Conservation (phyloP, 2,329 filamentous ascomycete species). For the Pseudopithomyces chartarum region DNA sequence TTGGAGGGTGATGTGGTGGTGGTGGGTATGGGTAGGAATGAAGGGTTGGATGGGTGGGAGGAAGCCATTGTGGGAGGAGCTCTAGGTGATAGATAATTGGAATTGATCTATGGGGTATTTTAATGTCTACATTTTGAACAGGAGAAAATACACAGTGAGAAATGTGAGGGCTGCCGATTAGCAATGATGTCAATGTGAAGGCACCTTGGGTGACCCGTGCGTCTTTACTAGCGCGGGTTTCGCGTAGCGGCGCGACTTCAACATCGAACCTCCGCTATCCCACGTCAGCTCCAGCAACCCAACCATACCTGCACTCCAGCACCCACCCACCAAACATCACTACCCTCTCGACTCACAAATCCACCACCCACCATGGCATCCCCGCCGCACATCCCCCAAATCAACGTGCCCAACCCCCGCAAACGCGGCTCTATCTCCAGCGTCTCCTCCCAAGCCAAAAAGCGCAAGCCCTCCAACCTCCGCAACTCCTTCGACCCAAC, state of each 20-base stretch:
- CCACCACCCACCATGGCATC: slow-evolving; percentile 60
- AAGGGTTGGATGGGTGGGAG: neutral
- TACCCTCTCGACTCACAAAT: neutral
- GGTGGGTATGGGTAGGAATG: neutral
- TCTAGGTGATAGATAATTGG: neutral
- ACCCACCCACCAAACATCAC: neutral
- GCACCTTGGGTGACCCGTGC: neutral
- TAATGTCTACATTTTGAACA: slow-evolving; percentile 3
- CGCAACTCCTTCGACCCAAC: slow-evolving; percentile 81
- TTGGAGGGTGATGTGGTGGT: neutral
- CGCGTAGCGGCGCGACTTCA: neutral
- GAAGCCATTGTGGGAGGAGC: neutral
- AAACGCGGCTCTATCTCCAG: slow-evolving; percentile 66
- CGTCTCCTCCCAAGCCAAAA: slow-evolving; percentile 59
- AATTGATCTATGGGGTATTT: neutral
- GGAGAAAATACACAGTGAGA: slow-evolving; percentile 18
- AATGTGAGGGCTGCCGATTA: neutral
- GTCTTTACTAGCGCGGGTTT: neutral
- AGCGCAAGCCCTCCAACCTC: slow-evolving; percentile 74
- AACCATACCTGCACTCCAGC: neutral
- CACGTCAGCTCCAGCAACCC: neutral
- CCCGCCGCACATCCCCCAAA: slow-evolving; percentile 58
- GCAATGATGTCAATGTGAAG: neutral
- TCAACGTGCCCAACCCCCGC: slow-evolving; percentile 58
- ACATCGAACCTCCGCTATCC: slow-evolving; percentile 3